Conservation (phyloP, 306 rosid genomes). For the Abrus pulchellus region DNA sequence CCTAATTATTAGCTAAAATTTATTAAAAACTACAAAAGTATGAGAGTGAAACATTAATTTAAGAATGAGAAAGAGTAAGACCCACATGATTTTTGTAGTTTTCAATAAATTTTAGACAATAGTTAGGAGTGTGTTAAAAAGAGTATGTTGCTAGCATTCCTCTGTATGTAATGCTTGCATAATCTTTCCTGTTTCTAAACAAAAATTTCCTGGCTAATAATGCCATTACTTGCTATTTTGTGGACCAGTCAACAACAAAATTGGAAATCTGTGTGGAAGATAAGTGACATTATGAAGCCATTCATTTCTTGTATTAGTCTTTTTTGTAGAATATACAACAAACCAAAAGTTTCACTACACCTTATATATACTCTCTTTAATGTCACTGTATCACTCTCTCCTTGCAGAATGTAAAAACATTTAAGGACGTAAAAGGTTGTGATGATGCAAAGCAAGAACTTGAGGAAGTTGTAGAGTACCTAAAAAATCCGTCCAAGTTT, state of each 20-base stretch:
- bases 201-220: constrained; percentile 21
- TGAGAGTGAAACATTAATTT: too few species aligned
- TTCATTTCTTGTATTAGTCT: constrained; percentile 32
- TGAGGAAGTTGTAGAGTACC: constrained; percentile 98
- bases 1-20: too few species aligned
- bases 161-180: neutral
- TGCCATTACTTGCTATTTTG: constrained; percentile 17
- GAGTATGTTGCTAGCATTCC: too few species aligned
- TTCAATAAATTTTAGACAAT: too few species aligned
- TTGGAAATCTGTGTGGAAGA: constrained; percentile 21
- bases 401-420: constrained; percentile 93
- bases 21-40: too few species aligned
- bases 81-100: too few species aligned
- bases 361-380: constrained; percentile 15
- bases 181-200: neutral
- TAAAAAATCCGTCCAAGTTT: constrained; percentile 92
- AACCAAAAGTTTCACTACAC: constrained; percentile 14
- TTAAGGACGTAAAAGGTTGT: constrained; percentile 99
- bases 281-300: constrained; percentile 24
- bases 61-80: too few species aligned
- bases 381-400: constrained; percentile 6
- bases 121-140: too few species aligned
- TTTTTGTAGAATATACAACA: constrained; percentile 26
- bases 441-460: constrained; percentile 99
- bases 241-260: neutral